Base-by-base conservation (phyloP, 768 basidiomycete species). In the Sutorius australiensis region DNA sequence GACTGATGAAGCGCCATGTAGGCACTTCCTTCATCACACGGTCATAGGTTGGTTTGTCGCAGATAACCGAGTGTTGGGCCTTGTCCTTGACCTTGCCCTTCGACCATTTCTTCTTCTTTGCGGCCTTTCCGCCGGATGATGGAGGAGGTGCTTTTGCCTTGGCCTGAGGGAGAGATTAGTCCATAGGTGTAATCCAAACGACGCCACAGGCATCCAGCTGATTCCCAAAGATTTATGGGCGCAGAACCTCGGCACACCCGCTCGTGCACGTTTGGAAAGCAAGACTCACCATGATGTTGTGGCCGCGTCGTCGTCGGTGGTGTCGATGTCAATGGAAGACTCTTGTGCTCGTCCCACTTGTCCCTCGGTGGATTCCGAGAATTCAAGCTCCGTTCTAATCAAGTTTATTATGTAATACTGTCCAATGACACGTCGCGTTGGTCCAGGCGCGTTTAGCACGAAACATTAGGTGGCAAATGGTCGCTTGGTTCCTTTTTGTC, bases 61-160 rank as follows among this genome's bases (percentile, higher is more conserved):
- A 86, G 62, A 86, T 79, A 74, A 98, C 94, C 65, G 92, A 82
- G 83, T 98, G 95, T 70, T 91, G 86, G 67, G 95, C 92, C 87
- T 98, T 99, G 80, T 99, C 97, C 88, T 99, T 99, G 75, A 99
- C 97, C 79, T 98, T 98, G 72, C 97, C 97, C 83, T 98, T 98
- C 65, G 92, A 97, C 95, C 95, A 98, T 84, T 98, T 98, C 92
- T 98, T 98, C 84, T 98, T 98, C 84, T 98, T 98, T 58, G 90
- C 92, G 68, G 88, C 76, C 73, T 93, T 93, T 70, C 89, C 87
- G 61, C 88, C 86, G 60, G 82, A 75, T 46, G 84, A 77, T 56
- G 78, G 69, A 55, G 80, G 76, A 54, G 86, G 74, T 61, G 90
- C 75, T 67, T 85, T 77, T 77, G 86, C 85, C 81, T 89, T 90